Evolutionary conservation across 148 eudicot species (phyloP).

Genomic region (Chenopodium formosanum): DNA sequence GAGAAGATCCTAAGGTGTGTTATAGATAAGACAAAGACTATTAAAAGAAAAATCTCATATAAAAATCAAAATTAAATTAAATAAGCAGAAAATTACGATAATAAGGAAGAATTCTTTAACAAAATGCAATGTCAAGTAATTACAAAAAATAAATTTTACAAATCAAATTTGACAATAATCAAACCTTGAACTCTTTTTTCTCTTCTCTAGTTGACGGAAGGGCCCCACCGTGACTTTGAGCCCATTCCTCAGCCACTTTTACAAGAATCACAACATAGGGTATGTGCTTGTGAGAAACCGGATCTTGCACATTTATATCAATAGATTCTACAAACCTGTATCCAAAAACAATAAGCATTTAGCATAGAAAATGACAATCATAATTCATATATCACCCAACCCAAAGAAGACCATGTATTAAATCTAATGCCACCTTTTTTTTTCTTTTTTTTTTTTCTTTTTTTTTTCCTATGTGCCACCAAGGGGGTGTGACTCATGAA

Average conservation of each 20-base stretch:
- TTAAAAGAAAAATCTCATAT: background rate
- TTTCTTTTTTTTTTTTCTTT: background rate
- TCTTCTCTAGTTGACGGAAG: slow-evolving; percentile 91
- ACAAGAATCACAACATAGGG: slow-evolving; percentile 91
- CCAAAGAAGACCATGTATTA: background rate
- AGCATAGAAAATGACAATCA: background rate
- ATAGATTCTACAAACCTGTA: slow-evolving; percentile 81
- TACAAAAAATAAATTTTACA: background rate
- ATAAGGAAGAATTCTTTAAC: background rate
- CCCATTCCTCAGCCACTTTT: slow-evolving; percentile 90
- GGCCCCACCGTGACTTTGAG: slow-evolving; percentile 66
- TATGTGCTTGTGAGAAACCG: slow-evolving; percentile 91
- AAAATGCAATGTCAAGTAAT: background rate
- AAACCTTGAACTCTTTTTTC: slow-evolving; percentile 87
- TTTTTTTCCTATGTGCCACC: background rate
- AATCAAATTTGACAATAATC: slow-evolving; percentile 1
- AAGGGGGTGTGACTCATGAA: background rate
- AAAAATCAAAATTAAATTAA: background rate
- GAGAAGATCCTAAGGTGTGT: slow-evolving; percentile 60
- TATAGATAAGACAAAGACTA: slow-evolving; percentile 17
- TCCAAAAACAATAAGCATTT: slow-evolving; percentile 21
- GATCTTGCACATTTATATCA: slow-evolving; percentile 69
- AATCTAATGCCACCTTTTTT: background rate
- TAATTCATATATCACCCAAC: background rate
- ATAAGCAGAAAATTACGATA: background rate